Evolutionary conservation across 1,284 basidiomycete species (phyloP).

Genomic region (Trametes versicolor): DNA sequence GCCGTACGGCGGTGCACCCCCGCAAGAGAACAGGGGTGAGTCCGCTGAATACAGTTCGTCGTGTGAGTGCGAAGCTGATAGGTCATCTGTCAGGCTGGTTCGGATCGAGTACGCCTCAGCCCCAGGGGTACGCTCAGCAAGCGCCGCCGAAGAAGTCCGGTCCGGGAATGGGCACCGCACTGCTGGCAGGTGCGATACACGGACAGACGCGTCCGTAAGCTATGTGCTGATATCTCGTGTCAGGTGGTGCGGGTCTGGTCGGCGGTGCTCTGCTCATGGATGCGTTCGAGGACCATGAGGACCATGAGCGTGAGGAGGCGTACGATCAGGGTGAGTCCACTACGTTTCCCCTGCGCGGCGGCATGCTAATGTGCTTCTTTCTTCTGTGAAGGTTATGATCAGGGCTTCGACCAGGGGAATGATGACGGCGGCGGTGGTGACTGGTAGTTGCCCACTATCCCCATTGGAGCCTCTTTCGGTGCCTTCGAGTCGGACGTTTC

Average conservation of each 20-base stretch:
- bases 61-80: slow-evolving; percentile 10
- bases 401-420: slow-evolving; percentile 32
- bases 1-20: slow-evolving; percentile 42
- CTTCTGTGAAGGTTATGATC: slow-evolving; percentile 25
- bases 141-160: slow-evolving; percentile 52
- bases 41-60: not conserved
- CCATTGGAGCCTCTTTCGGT: not conserved
- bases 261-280: slow-evolving; percentile 65
- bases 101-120: slow-evolving; percentile 44
- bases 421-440: slow-evolving; percentile 28
- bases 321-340: slow-evolving; percentile 51
- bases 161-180: slow-evolving; percentile 54
- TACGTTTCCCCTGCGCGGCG: too few relatives aligned
- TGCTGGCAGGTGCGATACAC: slow-evolving; percentile 49
- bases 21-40: slow-evolving; percentile 37
- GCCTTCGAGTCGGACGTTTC: not conserved
- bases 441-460: slow-evolving; percentile 12
- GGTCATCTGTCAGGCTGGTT: slow-evolving; percentile 43
- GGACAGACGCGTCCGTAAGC: not conserved
- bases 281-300: slow-evolving; percentile 57
- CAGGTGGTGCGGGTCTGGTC: slow-evolving; percentile 67
- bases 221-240: slow-evolving; percentile 6
- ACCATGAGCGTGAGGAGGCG: slow-evolving; percentile 47
- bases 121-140: slow-evolving; percentile 43
- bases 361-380: not conserved